Evolutionary conservation across 2,329 filamentous ascomycete genomes (phyloP).

Genomic region (Chaetomium sp.): DNA sequence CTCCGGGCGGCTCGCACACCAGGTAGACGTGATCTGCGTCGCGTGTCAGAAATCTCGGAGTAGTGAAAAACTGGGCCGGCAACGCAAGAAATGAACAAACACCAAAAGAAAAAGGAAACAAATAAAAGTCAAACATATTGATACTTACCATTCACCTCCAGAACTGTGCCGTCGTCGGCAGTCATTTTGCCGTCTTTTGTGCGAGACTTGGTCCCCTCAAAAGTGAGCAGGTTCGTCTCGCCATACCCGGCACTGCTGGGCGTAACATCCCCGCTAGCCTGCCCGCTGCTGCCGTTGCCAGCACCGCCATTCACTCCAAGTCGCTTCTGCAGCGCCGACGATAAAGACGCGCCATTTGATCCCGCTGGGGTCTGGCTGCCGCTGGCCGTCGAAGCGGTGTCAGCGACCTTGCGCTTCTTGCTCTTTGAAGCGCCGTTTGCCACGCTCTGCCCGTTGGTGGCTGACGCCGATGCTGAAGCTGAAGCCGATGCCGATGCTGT

Average conservation of each 20-base stretch:
- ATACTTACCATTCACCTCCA: slow-evolving; percentile 76
- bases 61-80: no score
- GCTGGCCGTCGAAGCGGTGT: slow-evolving; percentile 32
- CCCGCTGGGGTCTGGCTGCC: slow-evolving; percentile 24
- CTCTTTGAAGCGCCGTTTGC: slow-evolving; percentile 43
- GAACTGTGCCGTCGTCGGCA: slow-evolving; percentile 82
- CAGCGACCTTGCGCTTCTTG: slow-evolving; percentile 77
- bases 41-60: slow-evolving; percentile 16
- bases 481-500: slow-evolving; percentile 8
- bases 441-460: slow-evolving; percentile 34
- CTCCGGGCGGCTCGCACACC: slow-evolving; percentile 92
- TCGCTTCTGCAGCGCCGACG: slow-evolving; percentile 25
- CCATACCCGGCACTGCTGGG: slow-evolving; percentile 34
- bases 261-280: slow-evolving; percentile 23
- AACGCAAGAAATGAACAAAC: not conserved
- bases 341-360: slow-evolving; percentile 13
- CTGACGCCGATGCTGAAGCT: slow-evolving; percentile 20
- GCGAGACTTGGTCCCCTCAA: slow-evolving; percentile 62
- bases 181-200: slow-evolving; percentile 72
- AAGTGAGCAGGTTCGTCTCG: slow-evolving; percentile 83
- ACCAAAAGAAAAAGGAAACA: slow-evolving; percentile 13
- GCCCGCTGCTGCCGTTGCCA: slow-evolving; percentile 4
- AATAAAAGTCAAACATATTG: no score
- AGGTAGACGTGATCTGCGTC: slow-evolving; percentile 75
- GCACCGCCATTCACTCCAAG: slow-evolving; percentile 19